Evolutionary conservation across 169 alveolate genomes (phyloP).

Genomic region (Eimeria maxima): DNA sequence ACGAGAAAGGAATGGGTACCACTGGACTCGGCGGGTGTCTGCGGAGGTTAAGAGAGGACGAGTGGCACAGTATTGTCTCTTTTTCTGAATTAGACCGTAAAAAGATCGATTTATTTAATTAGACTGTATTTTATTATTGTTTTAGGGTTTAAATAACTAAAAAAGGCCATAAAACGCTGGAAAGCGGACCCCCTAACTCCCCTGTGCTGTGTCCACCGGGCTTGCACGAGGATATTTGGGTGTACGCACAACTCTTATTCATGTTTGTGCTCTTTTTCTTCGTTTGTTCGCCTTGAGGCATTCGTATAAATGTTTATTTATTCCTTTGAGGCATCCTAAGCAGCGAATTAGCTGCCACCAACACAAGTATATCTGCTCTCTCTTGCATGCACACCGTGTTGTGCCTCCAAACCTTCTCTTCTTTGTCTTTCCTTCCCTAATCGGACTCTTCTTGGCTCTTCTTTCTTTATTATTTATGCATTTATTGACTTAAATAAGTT

Average conservation of each 20-base stretch:
- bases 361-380: no score
- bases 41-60: not conserved
- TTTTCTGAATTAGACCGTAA: no score
- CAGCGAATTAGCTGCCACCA: no score
- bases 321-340: no score
- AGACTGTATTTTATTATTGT: not conserved
- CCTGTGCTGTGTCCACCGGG: not conserved
- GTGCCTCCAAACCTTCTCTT: not conserved
- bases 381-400: not conserved
- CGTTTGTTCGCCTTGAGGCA: not conserved
- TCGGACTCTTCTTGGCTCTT: not conserved
- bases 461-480: not conserved
- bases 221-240: not conserved
- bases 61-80: not conserved
- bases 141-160: not conserved
- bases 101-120: not conserved
- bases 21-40: no score
- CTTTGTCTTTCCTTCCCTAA: not conserved
- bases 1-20: no score
- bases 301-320: no score
- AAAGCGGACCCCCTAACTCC: not conserved
- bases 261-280: not conserved
- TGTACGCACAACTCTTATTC: not conserved
- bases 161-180: not conserved
- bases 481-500: not conserved